These are phyloP conservation scores for Brachypodium distachyon DNA, from an alignment of 202 grass and related monocot species.

Conservation along the genomic window DNA sequence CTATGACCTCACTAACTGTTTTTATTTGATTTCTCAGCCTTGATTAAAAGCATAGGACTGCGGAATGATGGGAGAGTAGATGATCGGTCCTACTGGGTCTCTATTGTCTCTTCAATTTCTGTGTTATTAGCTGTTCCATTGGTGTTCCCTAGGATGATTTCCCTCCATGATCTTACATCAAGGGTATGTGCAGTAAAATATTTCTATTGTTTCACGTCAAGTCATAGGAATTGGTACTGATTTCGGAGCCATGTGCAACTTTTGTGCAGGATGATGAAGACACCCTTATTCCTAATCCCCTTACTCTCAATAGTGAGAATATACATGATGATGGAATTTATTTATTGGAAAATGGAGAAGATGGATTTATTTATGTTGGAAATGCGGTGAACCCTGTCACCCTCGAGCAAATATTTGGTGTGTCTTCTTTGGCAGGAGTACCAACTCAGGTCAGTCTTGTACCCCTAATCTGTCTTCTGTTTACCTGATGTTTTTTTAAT, in stretches of 20 bases:
- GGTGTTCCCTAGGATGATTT: conserved; percentile 83
- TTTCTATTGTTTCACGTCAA: neutral
- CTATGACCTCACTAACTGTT: neutral
- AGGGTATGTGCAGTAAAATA: conserved; percentile 35
- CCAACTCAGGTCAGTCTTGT: conserved; percentile 39
- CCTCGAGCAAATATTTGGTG: conserved; percentile 54
- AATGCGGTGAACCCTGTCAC: conserved; percentile 42
- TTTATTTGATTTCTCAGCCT: conserved; percentile 40
- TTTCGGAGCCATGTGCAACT: neutral
- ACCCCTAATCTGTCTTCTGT: neutral
- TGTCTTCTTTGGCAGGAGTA: conserved; percentile 42
- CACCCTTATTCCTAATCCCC: conserved; percentile 32
- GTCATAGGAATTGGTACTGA: neutral
- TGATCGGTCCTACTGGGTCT: conserved; percentile 69
- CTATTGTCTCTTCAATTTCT: conserved; percentile 45
- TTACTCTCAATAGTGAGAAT: conserved; percentile 75
- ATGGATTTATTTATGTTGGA: conserved; percentile 64
- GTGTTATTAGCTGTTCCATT: conserved; percentile 56
- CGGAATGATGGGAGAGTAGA: conserved; percentile 74
- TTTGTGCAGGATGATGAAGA: conserved; percentile 45
- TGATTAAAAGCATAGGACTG: conserved; percentile 66
- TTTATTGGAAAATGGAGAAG: conserved; percentile 86
- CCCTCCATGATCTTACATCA: conserved; percentile 49
- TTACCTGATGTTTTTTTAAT: neutral
- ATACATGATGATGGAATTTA: conserved; percentile 71